Evolutionary conservation across 202 grass and related monocot species (phyloP), one percentile per base, ranked within the genome.

Genomic region (Panicum virgatum): DNA sequence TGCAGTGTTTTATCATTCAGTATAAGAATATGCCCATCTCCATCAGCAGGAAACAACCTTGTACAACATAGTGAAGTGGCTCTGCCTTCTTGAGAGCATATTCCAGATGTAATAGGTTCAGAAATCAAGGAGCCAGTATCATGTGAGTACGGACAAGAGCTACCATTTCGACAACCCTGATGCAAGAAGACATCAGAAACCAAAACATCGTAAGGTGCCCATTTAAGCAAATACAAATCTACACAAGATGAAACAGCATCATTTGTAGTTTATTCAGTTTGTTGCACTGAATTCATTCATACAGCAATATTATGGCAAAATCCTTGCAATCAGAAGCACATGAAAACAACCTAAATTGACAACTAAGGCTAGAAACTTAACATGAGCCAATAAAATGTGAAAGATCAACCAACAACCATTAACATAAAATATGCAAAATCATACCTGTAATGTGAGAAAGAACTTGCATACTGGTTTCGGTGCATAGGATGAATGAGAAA

Each of bases 141-240:
- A 71, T 97, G 94, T 53, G 70, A 88, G 73, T 85, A 97, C 14
- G 87, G 88, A 84, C 94, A 97, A 12, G 85, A 86, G 47, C 62
- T 83, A 62, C 94, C 94, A 85, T 92, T 87, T 72, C 83, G 86
- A 77, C 94, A 97, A 50, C 94, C 94, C 94, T 97, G 87, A 30
- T 77, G 56, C 83, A 56, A 82, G 18, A 83, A 42, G 36, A 83
- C 12, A 67, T 64, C 65, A 87, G 62, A 80, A 16, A 84, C 16
- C 19, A 22, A 73, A 73, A 54, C 70, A 73, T n/a, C n/a, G n/a
- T n/a, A n/a, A n/a, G n/a, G 53, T 77, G 39, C 36, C 54, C 78
- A 78, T 68, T 72, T 50, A 36, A 61, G 23, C 5, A 78, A 20
- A 68, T 68, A 74, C 4, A 72, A 61, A 60, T 72, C 69, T 38